These are phyloP conservation scores for Parastagonospora nodorum DNA, from an alignment of 2,329 filamentous ascomycete genomes.

Conservation along the genomic window DNA sequence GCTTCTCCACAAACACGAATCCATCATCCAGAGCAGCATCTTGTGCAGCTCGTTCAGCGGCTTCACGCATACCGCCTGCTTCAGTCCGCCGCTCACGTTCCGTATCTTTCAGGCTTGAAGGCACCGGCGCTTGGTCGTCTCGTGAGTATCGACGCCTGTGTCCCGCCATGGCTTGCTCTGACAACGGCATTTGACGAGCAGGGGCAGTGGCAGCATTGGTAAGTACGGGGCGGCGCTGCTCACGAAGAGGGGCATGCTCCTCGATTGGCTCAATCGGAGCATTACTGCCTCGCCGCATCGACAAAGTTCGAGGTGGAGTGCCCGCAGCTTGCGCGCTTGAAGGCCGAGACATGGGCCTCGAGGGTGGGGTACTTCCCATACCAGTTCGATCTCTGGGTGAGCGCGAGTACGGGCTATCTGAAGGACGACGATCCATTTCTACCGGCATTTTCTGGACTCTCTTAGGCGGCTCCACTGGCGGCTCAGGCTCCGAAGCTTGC, in stretches of 20 bases:
- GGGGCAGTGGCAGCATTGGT: constrained; percentile 53
- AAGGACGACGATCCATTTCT: constrained; percentile 32
- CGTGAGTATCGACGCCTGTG: constrained; percentile 68
- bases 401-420: constrained; percentile 37
- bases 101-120: constrained; percentile 56
- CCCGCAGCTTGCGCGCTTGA: constrained; percentile 32
- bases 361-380: constrained; percentile 38
- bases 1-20: constrained; percentile 95
- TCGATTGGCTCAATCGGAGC: constrained; percentile 39
- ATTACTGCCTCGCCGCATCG: constrained; percentile 39
- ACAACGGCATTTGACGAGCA: constrained; percentile 44
- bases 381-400: constrained; percentile 38
- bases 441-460: constrained; percentile 34
- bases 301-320: constrained; percentile 29
- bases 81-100: constrained; percentile 49
- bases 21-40: constrained; percentile 91
- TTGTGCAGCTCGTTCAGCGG: constrained; percentile 72
- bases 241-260: constrained; percentile 44
- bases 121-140: constrained; percentile 48
- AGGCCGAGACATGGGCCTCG: constrained; percentile 39
- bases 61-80: constrained; percentile 48
- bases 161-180: constrained; percentile 46
- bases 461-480: constrained; percentile 27
- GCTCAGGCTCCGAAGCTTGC: constrained; percentile 34
- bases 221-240: constrained; percentile 51